Evolutionary conservation across 345 rosid genomes (phyloP), one percentile per base, ranked within the genome.

Genomic region (Heritiera fomes): DNA sequence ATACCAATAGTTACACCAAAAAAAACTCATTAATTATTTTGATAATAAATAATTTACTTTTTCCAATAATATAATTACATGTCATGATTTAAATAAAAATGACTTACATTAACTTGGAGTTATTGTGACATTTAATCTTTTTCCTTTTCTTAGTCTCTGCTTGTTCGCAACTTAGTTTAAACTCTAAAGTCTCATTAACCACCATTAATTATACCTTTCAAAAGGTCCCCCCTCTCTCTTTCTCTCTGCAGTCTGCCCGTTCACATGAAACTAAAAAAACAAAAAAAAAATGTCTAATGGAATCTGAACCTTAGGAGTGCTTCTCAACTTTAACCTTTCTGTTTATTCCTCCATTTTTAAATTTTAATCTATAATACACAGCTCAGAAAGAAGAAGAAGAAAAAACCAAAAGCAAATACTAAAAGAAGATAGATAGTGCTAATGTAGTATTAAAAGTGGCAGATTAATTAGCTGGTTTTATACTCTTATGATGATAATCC

Each of bases 241-340:
- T 45, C 65, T 17, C 53, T 63, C 74, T 62, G 47, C 38, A 34
- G 38, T 64, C 78, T 77, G 28, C 28, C 28, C 28, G 55, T 62
- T 64, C 71, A 65, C 85, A 78, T 56, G 79, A 69, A 74, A 34
- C 38, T 1, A 59, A 63, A 1, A 5, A 43, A 47, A 75, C 56
- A 66, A 1, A 52, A 52, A 14, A 52, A 3, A 3, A 70, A 59
- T 11, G 85, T 79, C 73, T 80, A 70, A 76, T 85, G 90, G 81
- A 78, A 82, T 68, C 77, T 85, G 72, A 76, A 75, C 81, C 78
- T 41, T 52, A 63, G 30, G 40, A 47, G 15, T 4, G 76, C 73
- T 78, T 84, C 84, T 80, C 83, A 78, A 34, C 82, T 87, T 82
- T 85, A 80, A 41, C 81, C 81, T 80, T 8, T 78, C 79, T 43